phyloP scores from a whole-genome alignment of 1,139 yeast genomes.

The Suhomyces kunorum region DNA sequence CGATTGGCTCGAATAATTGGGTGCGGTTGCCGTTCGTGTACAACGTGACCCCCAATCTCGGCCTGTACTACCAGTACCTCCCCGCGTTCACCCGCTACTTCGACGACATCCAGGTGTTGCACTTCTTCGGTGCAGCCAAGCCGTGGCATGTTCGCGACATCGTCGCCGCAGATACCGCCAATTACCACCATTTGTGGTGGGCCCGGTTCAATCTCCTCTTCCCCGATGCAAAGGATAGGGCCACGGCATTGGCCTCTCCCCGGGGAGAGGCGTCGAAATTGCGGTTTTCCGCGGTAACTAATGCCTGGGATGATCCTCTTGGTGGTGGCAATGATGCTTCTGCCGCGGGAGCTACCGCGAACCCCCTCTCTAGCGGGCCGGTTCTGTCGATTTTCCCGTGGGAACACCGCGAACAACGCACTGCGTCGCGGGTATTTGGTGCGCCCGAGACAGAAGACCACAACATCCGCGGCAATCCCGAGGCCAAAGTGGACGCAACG shows the following conservation, averaged over 20 bases:
- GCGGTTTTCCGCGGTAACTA: slow-evolving; percentile 29
- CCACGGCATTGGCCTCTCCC: slow-evolving; percentile 17
- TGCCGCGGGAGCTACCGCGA: background rate
- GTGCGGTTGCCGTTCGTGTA: slow-evolving; percentile 31
- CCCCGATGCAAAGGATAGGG: slow-evolving; percentile 11
- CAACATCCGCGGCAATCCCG: background rate
- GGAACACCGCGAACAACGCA: slow-evolving; percentile 40
- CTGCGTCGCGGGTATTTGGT: slow-evolving; percentile 21
- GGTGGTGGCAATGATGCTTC: background rate
- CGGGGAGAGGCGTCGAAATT: slow-evolving; percentile 42
- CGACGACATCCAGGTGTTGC: slow-evolving; percentile 30
- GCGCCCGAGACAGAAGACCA: background rate
- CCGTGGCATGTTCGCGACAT: slow-evolving; percentile 29
- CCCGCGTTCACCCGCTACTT: slow-evolving; percentile 35
- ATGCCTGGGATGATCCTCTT: slow-evolving; percentile 28
- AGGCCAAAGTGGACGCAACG: slow-evolving; percentile 5
- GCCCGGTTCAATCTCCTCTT: slow-evolving; percentile 29
- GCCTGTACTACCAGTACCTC: slow-evolving; percentile 31
- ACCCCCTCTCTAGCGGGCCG: background rate
- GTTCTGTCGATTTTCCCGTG: slow-evolving; percentile 41
- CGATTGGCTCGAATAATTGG: too few species aligned
- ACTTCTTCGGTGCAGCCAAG: slow-evolving; percentile 31
- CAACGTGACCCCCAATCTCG: slow-evolving; percentile 33
- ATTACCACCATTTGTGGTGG: slow-evolving; percentile 42
- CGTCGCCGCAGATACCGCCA: slow-evolving; percentile 19